Evolutionary conservation across 176 grass and related monocot species (phyloP).

Genomic region (Ananas comosus): DNA sequence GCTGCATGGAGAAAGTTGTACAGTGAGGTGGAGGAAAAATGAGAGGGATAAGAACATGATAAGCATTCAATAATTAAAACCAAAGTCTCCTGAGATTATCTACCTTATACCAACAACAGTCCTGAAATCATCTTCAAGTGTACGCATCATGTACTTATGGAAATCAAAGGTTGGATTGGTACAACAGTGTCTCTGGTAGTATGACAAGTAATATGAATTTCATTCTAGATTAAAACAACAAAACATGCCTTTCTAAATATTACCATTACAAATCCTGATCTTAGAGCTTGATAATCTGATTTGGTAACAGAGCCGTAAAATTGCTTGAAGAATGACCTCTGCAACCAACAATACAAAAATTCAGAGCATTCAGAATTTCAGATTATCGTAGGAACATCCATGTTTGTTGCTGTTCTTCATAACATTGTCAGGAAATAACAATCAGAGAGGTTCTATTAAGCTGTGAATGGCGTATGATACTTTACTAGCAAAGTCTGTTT

Average conservation of each 20-base stretch:
- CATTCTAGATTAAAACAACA: neutral
- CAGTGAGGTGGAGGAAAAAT: neutral
- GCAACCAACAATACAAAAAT: slow-evolving; percentile 1
- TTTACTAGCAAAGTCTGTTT: no score
- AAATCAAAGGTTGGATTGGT: slow-evolving; percentile 68
- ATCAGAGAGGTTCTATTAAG: no score
- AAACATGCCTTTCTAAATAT: neutral
- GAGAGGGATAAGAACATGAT: neutral
- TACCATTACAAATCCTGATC: slow-evolving; percentile 88
- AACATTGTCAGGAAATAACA: no score
- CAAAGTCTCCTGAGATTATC: neutral
- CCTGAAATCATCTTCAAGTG: slow-evolving; percentile 70
- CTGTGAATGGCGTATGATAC: no score
- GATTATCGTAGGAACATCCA: no score
- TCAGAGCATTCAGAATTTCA: neutral
- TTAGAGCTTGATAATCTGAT: slow-evolving; percentile 62
- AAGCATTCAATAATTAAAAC: neutral
- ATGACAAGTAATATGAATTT: neutral
- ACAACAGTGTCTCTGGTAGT: slow-evolving; percentile 60
- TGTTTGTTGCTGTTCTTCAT: no score
- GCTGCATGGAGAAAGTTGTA: slow-evolving; percentile 32
- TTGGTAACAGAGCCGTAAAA: slow-evolving; percentile 53
- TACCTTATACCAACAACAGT: slow-evolving; percentile 92
- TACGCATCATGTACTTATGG: slow-evolving; percentile 82
- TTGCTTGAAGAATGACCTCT: slow-evolving; percentile 89